Evolutionary conservation across 768 basidiomycete species (phyloP).

Genomic region (Termitomyces sp.): DNA sequence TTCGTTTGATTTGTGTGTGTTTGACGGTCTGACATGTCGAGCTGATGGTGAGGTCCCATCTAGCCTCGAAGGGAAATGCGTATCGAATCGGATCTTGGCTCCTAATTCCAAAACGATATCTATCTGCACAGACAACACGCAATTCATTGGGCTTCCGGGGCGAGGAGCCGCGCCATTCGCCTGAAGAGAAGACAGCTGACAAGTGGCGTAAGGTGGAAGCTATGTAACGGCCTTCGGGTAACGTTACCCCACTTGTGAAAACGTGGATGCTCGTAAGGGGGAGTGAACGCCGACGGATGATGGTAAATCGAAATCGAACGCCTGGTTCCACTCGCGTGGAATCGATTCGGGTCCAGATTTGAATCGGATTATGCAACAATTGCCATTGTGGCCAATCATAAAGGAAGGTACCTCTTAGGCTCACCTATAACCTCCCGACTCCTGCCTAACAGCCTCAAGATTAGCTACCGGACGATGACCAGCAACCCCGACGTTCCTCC

Average conservation of each 20-base stretch:
- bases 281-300: constrained; percentile 38
- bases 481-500: constrained; percentile 60
- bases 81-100: constrained; percentile 20
- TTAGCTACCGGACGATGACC: constrained; percentile 44
- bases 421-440: constrained; percentile 40
- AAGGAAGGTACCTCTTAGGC: constrained; percentile 42
- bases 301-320: constrained; percentile 28
- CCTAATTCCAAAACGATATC: constrained; percentile 14
- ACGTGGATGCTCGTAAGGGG: constrained; percentile 32
- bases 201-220: constrained; percentile 44
- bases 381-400: constrained; percentile 39
- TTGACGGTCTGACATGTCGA: constrained; percentile 13
- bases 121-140: constrained; percentile 8
- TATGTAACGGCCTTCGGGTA: constrained; percentile 40
- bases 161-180: constrained; percentile 22
- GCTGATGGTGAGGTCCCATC: constrained; percentile 16
- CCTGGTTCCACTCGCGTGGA: constrained; percentile 29
- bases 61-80: constrained; percentile 12
- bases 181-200: constrained; percentile 36
- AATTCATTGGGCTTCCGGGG: constrained; percentile 13
- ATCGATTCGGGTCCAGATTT: constrained; percentile 40
- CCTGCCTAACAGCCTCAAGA: constrained; percentile 60
- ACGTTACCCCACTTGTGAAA: constrained; percentile 36
- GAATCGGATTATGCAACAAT: constrained; percentile 38
- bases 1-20: constrained; percentile 16